Percentiles rank a stretch among this genome's conserved stretches.
These are phyloP conservation scores for Trichoderma afroharzianum DNA, from an alignment of 2,329 filamentous ascomycete genomes.

Conservation along the genomic window DNA sequence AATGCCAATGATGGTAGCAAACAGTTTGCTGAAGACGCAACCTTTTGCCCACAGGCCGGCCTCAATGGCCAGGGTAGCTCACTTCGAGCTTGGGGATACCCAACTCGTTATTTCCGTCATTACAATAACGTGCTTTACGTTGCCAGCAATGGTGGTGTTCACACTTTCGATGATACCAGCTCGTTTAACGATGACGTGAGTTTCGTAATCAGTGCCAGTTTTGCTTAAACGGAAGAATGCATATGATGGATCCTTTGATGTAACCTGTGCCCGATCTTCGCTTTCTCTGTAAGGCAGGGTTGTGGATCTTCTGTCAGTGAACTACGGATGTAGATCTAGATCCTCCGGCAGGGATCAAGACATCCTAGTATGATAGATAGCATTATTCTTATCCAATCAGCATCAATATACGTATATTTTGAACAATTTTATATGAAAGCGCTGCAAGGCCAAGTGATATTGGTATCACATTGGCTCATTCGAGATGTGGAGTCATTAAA, in stretches of 20 bases:
- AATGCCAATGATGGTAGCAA: constrained; percentile 1
- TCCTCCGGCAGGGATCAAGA: neutral
- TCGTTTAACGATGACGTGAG: constrained; percentile 6
- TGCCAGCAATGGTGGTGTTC: neutral
- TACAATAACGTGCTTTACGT: neutral
- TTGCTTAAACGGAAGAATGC: neutral
- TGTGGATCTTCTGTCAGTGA: neutral
- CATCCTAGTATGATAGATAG: neutral
- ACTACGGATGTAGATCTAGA: neutral
- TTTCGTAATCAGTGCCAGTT: neutral
- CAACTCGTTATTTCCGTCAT: neutral
- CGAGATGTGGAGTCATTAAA: too few species aligned
- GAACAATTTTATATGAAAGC: too few species aligned
- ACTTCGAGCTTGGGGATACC: constrained; percentile 1
- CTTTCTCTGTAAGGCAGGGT: neutral
- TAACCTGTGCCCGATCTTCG: neutral
- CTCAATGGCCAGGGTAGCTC: neutral
- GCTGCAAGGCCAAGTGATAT: too few species aligned
- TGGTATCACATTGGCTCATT: too few species aligned
- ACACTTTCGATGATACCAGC: neutral
- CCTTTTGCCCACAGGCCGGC: neutral
- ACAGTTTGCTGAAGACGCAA: neutral
- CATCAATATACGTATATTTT: neutral
- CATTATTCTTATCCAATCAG: neutral
- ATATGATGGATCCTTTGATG: neutral